These are phyloP conservation scores for Talaromyces sp. DNA, from an alignment of 2,329 filamentous ascomycete species.

Conservation along the genomic window DNA sequence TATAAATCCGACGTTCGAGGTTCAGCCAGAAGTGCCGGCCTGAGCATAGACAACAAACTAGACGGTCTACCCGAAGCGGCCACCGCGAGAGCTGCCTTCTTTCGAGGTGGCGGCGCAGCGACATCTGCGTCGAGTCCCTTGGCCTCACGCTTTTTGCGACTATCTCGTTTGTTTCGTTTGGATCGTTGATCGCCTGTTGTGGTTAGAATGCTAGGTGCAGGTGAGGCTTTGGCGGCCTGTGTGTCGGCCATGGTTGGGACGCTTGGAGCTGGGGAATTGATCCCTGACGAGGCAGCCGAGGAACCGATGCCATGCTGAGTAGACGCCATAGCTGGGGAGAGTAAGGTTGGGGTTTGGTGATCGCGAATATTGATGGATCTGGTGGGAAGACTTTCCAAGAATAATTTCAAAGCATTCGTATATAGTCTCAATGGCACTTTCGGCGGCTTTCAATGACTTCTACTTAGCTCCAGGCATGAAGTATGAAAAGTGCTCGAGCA, in stretches of 20 bases:
- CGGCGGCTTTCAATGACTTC: too few relatives aligned
- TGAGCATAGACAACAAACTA: constrained; percentile 38
- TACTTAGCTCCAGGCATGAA: neutral
- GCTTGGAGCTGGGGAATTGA: constrained; percentile 35
- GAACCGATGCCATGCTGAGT: constrained; percentile 30
- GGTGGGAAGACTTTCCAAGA: too few relatives aligned
- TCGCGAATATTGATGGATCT: too few relatives aligned
- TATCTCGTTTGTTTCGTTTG: constrained; percentile 43
- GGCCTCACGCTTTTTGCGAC: constrained; percentile 43
- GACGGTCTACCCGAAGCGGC: constrained; percentile 35
- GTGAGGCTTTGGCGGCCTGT: constrained; percentile 32
- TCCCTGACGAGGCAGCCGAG: constrained; percentile 35
- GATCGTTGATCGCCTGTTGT: constrained; percentile 33
- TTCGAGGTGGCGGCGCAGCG: constrained; percentile 31
- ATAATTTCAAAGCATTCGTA: neutral
- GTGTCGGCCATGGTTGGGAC: constrained; percentile 30
- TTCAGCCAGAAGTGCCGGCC: constrained; percentile 40
- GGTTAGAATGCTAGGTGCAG: constrained; percentile 30
- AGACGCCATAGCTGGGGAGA: constrained; percentile 29
- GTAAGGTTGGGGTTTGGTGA: neutral
- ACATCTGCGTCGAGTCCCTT: constrained; percentile 38
- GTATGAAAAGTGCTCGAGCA: neutral
- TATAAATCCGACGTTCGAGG: constrained; percentile 36
- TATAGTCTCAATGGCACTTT: neutral
- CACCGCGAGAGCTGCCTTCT: constrained; percentile 28